A percentile compares a stretch with the other conserved stretches of the same genome.
phyloP scores from a whole-genome alignment of 257 asterid genomes.

The Fraxinus quadrangulata region DNA sequence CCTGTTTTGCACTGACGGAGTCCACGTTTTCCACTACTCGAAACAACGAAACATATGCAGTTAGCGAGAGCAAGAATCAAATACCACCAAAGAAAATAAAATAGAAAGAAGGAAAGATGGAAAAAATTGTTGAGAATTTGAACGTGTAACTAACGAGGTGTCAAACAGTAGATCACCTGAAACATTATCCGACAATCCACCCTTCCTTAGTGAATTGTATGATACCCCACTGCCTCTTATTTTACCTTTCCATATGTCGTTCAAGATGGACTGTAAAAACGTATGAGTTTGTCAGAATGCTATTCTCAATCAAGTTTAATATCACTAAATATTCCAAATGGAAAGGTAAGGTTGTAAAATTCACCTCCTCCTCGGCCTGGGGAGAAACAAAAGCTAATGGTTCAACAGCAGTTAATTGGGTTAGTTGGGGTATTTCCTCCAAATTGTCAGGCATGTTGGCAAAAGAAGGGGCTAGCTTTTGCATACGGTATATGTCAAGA shows the following conservation, averaged over 20 bases:
- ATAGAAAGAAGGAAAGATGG: neutral
- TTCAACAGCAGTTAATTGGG: conserved; percentile 52
- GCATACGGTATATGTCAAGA: conserved; percentile 86
- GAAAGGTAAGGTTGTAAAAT: conserved; percentile 21
- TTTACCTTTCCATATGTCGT: conserved; percentile 77
- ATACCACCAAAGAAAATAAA: neutral
- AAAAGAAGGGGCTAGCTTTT: conserved; percentile 52
- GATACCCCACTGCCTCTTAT: conserved; percentile 70
- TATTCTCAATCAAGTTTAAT: conserved; percentile 18
- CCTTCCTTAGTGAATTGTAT: conserved; percentile 53
- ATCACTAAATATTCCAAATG: neutral
- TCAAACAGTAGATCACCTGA: conserved; percentile 44
- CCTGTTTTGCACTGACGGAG: conserved; percentile 39
- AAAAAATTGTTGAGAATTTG: neutral
- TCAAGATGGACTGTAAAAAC: conserved; percentile 55
- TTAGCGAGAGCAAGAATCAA: neutral
- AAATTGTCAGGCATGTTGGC: conserved; percentile 49
- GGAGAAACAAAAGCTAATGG: conserved; percentile 95
- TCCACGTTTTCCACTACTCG: conserved; percentile 40
- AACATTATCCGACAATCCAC: conserved; percentile 54
- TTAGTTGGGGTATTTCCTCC: conserved; percentile 68
- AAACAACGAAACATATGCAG: neutral
- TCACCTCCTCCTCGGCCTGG: conserved; percentile 81
- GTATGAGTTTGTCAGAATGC: conserved; percentile 18
- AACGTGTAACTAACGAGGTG: neutral